Percentiles rank a stretch among this genome's conserved stretches.
Conservation (phyloP, 306 rosid species). For the Mimosa pudica region DNA sequence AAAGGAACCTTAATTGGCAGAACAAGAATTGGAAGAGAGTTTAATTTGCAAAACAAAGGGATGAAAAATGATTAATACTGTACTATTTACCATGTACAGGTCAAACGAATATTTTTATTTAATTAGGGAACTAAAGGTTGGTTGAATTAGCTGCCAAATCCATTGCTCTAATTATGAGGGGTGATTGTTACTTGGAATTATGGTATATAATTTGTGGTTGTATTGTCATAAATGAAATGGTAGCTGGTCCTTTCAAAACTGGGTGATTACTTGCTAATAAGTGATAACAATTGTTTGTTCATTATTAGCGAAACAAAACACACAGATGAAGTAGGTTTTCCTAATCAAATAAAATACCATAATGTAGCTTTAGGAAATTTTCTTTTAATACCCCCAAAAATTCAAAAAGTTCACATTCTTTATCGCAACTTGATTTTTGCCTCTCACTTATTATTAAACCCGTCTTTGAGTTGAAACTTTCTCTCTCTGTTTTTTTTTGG, state of each 20-base stretch:
- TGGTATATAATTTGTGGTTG: slow-evolving; percentile 25
- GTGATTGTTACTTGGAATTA: slow-evolving; percentile 23
- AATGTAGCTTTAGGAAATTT: background rate
- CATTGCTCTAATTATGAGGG: slow-evolving; percentile 25
- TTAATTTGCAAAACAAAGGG: background rate
- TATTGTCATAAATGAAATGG: slow-evolving; percentile 36
- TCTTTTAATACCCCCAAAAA: background rate
- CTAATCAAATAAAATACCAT: slow-evolving; percentile 24
- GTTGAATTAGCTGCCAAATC: slow-evolving; percentile 14
- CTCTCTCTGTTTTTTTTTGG: too few relatives aligned
- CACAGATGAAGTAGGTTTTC: slow-evolving; percentile 33
- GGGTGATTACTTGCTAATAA: slow-evolving; percentile 23
- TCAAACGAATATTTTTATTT: background rate
- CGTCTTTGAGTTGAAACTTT: background rate
- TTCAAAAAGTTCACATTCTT: background rate
- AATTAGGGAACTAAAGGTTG: background rate
- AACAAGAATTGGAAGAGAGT: too few relatives aligned
- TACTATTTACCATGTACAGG: too few relatives aligned
- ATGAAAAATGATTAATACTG: background rate
- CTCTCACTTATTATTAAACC: too few relatives aligned
- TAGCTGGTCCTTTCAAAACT: slow-evolving; percentile 32
- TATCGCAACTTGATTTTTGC: too few relatives aligned
- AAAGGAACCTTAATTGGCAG: too few relatives aligned
- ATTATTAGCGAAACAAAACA: background rate
- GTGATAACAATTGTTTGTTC: background rate